These are phyloP conservation scores for Corymbia calophylla DNA, from an alignment of 441 rosid species.

Conservation along the genomic window DNA sequence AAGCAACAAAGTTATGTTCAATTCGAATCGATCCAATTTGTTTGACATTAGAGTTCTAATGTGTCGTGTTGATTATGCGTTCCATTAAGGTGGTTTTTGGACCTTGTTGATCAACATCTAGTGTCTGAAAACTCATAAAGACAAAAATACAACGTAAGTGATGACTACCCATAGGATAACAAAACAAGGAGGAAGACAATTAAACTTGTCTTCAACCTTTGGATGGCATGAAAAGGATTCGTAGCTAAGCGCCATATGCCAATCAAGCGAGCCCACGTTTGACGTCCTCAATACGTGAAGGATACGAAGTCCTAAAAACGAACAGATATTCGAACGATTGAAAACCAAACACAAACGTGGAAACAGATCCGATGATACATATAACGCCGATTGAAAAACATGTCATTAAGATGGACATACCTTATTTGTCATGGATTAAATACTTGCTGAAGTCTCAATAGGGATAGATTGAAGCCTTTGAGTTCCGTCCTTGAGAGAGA, in stretches of 20 bases:
- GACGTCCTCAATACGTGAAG: background rate
- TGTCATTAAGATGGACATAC: no score
- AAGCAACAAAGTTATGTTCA: background rate
- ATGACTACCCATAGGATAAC: background rate
- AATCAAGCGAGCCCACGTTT: background rate
- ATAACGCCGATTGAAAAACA: no score
- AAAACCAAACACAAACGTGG: no score
- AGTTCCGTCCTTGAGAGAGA: no score
- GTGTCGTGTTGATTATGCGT: background rate
- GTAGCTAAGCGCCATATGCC: background rate
- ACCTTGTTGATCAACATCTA: background rate
- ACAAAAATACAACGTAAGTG: background rate
- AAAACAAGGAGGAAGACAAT: background rate
- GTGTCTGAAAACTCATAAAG: background rate
- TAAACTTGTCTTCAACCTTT: background rate
- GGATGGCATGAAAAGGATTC: background rate
- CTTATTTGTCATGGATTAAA: no score
- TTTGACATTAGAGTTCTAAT: no score
- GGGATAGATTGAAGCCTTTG: no score
- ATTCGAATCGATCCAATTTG: background rate
- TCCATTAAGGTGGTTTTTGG: background rate
- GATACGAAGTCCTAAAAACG: no score
- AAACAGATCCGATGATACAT: no score
- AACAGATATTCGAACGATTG: no score
- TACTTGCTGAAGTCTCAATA: no score